Conservation (phyloP, 2,329 filamentous ascomycete species). For the Cladophialophora yegresii region DNA sequence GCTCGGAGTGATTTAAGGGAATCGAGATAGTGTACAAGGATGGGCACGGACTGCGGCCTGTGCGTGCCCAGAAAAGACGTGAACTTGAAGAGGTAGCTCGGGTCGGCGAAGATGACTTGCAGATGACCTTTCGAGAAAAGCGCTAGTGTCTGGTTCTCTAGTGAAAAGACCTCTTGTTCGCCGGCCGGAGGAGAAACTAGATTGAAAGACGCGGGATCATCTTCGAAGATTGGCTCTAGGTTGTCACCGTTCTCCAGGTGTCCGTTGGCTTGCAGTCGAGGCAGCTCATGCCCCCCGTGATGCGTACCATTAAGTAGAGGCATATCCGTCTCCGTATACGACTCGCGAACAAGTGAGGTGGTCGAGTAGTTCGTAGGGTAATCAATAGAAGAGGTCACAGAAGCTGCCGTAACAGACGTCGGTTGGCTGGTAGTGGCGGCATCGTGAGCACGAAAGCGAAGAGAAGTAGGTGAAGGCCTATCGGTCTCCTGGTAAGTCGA, state of each 20-base stretch:
- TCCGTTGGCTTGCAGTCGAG: conserved; percentile 27
- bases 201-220: conserved; percentile 42
- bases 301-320: conserved; percentile 18
- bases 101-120: conserved; percentile 64
- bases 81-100: conserved; percentile 64
- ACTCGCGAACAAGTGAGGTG: conserved; percentile 11
- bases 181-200: conserved; percentile 40
- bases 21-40: conserved; percentile 72
- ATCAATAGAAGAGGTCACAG: conserved; percentile 23
- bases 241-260: conserved; percentile 24
- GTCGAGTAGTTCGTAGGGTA: conserved; percentile 9
- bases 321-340: conserved; percentile 13
- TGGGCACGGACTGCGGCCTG: conserved; percentile 63
- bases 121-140: conserved; percentile 69
- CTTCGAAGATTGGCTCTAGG: conserved; percentile 36
- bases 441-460: conserved; percentile 20
- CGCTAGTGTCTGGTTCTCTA: conserved; percentile 66
- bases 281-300: conserved; percentile 22
- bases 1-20: conserved; percentile 70
- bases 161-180: conserved; percentile 48
- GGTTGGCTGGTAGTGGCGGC: conserved; percentile 12
- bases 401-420: conserved; percentile 8
- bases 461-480: conserved; percentile 11
- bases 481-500: conserved; percentile 14
- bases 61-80: conserved; percentile 64